A percentile compares a stretch with the other conserved stretches of the same genome.
These are phyloP conservation scores for Uronychia binucleata DNA, from an alignment of 73 alveolate species.

Conservation along the genomic window DNA sequence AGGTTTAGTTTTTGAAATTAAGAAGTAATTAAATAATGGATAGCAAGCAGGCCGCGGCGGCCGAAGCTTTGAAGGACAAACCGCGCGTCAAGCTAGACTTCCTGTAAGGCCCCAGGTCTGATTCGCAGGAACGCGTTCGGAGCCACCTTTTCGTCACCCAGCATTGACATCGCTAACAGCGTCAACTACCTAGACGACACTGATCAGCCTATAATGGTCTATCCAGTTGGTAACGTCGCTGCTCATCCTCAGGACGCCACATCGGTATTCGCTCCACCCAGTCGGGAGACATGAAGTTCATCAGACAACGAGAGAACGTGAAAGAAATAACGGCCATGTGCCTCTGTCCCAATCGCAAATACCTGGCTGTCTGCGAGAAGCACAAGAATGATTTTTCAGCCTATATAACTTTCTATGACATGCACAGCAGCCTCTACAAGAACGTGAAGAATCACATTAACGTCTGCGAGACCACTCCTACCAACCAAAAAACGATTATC, in stretches of 20 bases:
- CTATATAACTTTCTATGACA: conserved; percentile 62
- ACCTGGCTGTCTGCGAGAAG: conserved; percentile 64
- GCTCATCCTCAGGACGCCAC: conserved; percentile 36
- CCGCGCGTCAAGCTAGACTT: conserved; percentile 56
- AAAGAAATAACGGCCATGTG: conserved; percentile 63
- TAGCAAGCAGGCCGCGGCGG: background rate
- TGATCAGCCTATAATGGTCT: conserved; percentile 45
- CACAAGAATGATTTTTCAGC: conserved; percentile 53
- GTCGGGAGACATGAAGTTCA: conserved; percentile 57
- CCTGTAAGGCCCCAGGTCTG: conserved; percentile 11
- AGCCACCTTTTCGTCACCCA: conserved; percentile 40
- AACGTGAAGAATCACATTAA: conserved; percentile 46
- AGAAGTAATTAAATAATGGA: background rate
- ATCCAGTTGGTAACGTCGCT: conserved; percentile 58
- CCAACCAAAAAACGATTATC: conserved; percentile 38
- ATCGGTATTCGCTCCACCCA: conserved; percentile 56
- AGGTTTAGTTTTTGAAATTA: no score
- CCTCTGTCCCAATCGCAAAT: conserved; percentile 54
- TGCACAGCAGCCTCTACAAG: conserved; percentile 42
- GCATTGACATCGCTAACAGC: conserved; percentile 26
- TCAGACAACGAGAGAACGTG: conserved; percentile 34
- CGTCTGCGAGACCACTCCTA: conserved; percentile 59
- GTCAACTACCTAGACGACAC: conserved; percentile 44
- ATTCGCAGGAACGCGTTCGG: conserved; percentile 61
- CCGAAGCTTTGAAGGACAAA: background rate